phyloP scores from a whole-genome alignment of 176 grass and related monocot species.

The Alloteropsis semialata region DNA sequence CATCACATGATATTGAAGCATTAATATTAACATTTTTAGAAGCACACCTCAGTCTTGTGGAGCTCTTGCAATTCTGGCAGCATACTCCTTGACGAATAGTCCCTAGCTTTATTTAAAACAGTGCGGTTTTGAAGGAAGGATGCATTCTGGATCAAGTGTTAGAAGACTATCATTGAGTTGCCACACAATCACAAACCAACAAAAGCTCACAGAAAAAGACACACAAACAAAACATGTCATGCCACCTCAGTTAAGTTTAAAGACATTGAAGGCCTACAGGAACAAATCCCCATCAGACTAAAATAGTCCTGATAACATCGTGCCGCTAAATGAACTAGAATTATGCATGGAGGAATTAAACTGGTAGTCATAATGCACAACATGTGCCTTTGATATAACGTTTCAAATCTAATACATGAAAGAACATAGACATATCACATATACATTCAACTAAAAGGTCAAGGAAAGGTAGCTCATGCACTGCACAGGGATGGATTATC shows the following conservation, averaged over 20 bases:
- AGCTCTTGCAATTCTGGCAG: constrained; percentile 64
- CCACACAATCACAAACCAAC: neutral
- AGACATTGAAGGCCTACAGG: neutral
- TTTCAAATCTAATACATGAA: neutral
- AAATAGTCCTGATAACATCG: neutral
- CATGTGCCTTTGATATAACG: neutral
- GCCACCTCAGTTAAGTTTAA: neutral
- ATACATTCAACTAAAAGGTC: neutral
- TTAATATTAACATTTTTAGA: neutral
- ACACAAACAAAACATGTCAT: neutral
- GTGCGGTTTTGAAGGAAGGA: constrained; percentile 63
- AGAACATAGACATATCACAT: neutral
- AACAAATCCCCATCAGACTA: neutral
- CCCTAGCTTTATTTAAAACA: constrained; percentile 63
- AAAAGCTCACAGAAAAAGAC: neutral
- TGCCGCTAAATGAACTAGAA: neutral
- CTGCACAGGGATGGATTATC: neutral
- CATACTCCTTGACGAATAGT: constrained; percentile 70
- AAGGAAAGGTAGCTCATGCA: neutral
- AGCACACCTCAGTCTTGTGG: constrained; percentile 60
- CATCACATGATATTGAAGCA: neutral
- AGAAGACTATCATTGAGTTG: constrained; percentile 33
- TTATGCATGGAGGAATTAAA: constrained; percentile 12
- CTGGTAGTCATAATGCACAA: constrained; percentile 3
- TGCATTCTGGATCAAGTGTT: constrained; percentile 54